Evolutionary conservation across 73 alveolate species (phyloP).

Genomic region (Effrenium voratum): DNA sequence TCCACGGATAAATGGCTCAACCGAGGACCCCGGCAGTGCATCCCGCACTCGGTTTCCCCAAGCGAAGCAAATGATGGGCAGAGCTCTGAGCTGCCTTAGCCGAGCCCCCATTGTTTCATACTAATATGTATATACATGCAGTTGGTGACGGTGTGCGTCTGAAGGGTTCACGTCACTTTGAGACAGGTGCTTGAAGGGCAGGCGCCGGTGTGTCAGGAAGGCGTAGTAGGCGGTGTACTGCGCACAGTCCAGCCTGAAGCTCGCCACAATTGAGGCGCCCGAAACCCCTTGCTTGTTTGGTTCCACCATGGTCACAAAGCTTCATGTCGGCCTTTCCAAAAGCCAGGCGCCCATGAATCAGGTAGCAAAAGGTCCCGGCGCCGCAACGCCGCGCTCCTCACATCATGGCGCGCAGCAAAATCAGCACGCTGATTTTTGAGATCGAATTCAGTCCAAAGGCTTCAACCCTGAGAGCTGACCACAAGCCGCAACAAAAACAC

Average conservation of each 20-base stretch:
- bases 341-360: not conserved
- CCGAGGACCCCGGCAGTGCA: slow-evolving; percentile 3
- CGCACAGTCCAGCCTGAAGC: slow-evolving; percentile 30
- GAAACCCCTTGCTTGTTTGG: no score
- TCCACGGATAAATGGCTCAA: no score
- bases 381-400: no score
- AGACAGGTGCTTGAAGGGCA: slow-evolving; percentile 51
- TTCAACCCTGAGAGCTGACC: no score
- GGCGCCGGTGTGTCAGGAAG: slow-evolving; percentile 70
- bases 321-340: not conserved
- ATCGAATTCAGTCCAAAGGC: no score
- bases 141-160: not conserved
- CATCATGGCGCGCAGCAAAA: no score
- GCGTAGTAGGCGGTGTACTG: slow-evolving; percentile 85
- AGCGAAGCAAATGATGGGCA: slow-evolving; percentile 59
- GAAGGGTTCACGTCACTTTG: not conserved
- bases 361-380: no score
- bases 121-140: not conserved
- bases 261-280: no score
- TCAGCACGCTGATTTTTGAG: no score
- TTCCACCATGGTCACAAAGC: no score
- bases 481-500: no score
- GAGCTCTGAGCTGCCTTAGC: not conserved
- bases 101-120: not conserved
- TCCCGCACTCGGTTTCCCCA: slow-evolving; percentile 74